These are phyloP conservation scores for Carex cristatella DNA, from an alignment of 176 grass and related monocot species.

Conservation along the genomic window DNA sequence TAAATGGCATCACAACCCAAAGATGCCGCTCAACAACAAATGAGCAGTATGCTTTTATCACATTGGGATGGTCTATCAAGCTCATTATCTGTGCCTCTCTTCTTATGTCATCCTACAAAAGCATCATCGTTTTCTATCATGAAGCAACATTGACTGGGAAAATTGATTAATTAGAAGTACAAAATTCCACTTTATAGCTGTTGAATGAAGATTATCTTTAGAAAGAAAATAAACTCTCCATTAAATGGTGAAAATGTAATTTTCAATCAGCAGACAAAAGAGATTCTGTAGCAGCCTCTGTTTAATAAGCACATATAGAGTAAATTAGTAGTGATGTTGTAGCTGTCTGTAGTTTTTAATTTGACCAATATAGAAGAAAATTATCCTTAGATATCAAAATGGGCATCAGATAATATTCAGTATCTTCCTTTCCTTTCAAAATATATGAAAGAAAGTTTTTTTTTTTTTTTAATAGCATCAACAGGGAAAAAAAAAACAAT, in stretches of 20 bases:
- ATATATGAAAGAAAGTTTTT: not conserved
- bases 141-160: not conserved
- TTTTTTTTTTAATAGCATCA: not conserved
- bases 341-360: not conserved
- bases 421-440: not conserved
- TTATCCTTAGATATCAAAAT: not conserved
- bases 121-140: not conserved
- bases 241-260: not conserved
- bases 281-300: not conserved
- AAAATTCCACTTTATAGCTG: not conserved
- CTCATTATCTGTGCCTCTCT: slow-evolving; percentile 98
- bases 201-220: not conserved
- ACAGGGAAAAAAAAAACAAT: not conserved
- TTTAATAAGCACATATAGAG: not conserved
- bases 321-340: not conserved
- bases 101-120: slow-evolving; percentile 73
- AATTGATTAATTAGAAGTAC: not conserved
- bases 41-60: slow-evolving; percentile 86
- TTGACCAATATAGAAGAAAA: not conserved
- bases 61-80: slow-evolving; percentile 93
- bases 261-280: slow-evolving; percentile 4
- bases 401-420: not conserved
- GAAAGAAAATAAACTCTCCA: not conserved
- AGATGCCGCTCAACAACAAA: slow-evolving; percentile 81
- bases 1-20: slow-evolving; percentile 99